Base-by-base conservation (phyloP, 805 yeast genomes). In the Saccharomycopsis guyanensis region DNA sequence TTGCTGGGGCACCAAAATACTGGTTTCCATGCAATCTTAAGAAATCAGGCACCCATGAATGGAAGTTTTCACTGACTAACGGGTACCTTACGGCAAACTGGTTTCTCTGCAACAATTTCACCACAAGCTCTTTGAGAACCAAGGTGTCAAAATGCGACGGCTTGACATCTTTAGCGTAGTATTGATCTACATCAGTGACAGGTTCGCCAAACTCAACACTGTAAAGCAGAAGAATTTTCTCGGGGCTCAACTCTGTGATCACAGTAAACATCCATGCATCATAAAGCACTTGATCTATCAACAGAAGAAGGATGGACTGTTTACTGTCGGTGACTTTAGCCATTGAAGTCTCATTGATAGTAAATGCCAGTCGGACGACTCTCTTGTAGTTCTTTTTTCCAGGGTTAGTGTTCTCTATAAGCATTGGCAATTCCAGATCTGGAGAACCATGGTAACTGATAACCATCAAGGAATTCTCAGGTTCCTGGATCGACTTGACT, bases 391-490 rank as follows among this genome's bases (percentile, higher is more conserved):
- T 16, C 6, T 24, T 34, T 25, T 31, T 39, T 7, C 23, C 23
- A n/a, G 12, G 2, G 33, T 35, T 24, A 56, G 56, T 58, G 53
- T 68, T 72, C 52, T 76, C 80, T 3, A 76, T 59, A 4, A 76
- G 56, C 1, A 75, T 62, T 1, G 82, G 82, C 15, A 76, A 58
- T 40, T 70, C 67, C 19, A 66, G 63, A 51, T 70, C 69, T 1
- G 69, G 62, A 0, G 81, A 62, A 6, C 75, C 71, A 37, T 66
- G 66, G 50, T 66, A 64, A 2, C 79, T 68, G 19, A 75, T 44
- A n/a, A 44, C 35, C 47, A 47, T 46, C 22, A 46, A 33, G 1
- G 50, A 42, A 16, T 37, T 48, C 19, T 31, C 31, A 19, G 43
- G 20, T 16, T 32, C 35, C 18, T 33, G 20, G 10, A 33, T 18